These are phyloP conservation scores for Breviolum minutum DNA, from an alignment of 73 alveolate species.

Conservation along the genomic window DNA sequence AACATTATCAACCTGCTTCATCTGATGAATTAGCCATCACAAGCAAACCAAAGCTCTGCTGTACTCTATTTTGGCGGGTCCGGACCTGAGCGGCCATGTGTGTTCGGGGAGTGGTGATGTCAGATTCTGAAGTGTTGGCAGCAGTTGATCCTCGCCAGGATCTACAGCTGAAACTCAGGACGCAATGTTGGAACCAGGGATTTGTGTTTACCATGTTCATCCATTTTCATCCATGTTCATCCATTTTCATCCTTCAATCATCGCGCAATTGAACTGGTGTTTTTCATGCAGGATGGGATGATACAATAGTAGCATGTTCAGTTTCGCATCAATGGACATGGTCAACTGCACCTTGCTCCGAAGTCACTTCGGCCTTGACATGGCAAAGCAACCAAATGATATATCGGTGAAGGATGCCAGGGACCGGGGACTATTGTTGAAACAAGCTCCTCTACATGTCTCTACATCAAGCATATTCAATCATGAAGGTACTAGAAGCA, in stretches of 20 bases:
- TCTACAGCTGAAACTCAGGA: not conserved
- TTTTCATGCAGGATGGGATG: not conserved
- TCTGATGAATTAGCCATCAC: no score
- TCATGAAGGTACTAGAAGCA: no score
- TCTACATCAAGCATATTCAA: no score
- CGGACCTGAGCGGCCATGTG: conserved; percentile 29
- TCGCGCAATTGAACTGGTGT: no score
- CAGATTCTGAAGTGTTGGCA: conserved; percentile 15
- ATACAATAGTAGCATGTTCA: not conserved
- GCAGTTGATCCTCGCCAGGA: conserved; percentile 9
- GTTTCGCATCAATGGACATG: not conserved
- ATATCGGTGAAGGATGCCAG: no score
- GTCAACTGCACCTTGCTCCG: not conserved
- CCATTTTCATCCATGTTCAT: no score
- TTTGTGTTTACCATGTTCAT: no score
- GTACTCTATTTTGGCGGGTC: no score
- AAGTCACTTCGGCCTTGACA: not conserved
- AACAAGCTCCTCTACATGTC: no score
- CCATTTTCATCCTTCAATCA: no score
- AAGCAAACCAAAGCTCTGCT: no score
- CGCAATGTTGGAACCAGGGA: not conserved
- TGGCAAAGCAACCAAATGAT: not conserved
- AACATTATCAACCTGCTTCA: not conserved
- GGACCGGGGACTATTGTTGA: no score
- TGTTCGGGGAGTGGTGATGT: conserved; percentile 32